Conservation (phyloP, 2,329 filamentous ascomycete species). For the Calonectria naviculata region DNA sequence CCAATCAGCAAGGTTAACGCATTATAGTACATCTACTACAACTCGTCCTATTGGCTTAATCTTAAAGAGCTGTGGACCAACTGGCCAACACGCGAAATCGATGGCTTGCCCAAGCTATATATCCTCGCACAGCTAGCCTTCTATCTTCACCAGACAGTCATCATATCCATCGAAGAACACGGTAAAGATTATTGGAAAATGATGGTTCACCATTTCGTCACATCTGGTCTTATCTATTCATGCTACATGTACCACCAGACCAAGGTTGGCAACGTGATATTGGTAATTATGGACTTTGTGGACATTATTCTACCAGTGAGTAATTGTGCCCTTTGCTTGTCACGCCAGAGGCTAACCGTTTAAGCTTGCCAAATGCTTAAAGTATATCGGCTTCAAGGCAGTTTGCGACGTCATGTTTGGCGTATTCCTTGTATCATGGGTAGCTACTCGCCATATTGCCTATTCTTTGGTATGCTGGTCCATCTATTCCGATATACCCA, state of each 20-base stretch:
- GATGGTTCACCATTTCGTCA: conserved; percentile 95
- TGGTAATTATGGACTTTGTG: conserved; percentile 93
- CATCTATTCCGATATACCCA: conserved; percentile 24
- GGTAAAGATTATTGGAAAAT: conserved; percentile 97
- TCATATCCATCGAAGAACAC: conserved; percentile 93
- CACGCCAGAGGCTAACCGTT: neutral
- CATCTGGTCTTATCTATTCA: conserved; percentile 80
- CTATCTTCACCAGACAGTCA: conserved; percentile 93
- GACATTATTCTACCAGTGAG: conserved; percentile 88
- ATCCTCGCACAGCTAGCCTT: conserved; percentile 91
- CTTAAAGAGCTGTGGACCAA: conserved; percentile 83
- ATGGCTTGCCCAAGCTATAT: conserved; percentile 84
- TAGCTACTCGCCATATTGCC: conserved; percentile 81
- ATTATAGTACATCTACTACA: conserved; percentile 80
- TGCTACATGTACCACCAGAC: conserved; percentile 91
- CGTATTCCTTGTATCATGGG: conserved; percentile 86
- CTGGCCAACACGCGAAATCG: conserved; percentile 84
- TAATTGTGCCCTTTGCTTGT: conserved; percentile 17
- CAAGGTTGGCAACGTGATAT: conserved; percentile 87
- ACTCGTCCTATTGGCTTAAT: conserved; percentile 83
- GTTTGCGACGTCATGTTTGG: conserved; percentile 86
- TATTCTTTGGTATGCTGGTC: conserved; percentile 86
- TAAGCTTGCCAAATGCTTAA: conserved; percentile 90
- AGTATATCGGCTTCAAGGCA: conserved; percentile 82
- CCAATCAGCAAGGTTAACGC: neutral